A percentile compares a stretch with the other conserved stretches of the same genome.
Evolutionary conservation across 129 eudicot species (phyloP).

Genomic region (Lactuca saligna): DNA sequence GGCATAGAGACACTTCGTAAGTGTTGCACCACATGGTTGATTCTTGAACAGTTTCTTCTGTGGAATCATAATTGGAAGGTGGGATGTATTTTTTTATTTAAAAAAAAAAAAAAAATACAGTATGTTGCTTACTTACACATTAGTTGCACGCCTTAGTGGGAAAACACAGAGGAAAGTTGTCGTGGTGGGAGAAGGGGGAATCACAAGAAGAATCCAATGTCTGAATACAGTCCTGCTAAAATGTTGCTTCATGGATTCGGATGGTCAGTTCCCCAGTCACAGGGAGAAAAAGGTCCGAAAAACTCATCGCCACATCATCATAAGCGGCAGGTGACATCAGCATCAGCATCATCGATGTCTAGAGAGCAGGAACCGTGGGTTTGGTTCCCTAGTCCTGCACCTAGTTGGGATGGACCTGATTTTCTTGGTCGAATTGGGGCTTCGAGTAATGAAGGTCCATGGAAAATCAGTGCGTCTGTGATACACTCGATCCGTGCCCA

Average conservation of each 20-base stretch:
- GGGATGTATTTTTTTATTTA: not conserved
- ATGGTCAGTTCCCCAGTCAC: conserved; percentile 87
- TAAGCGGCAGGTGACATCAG: conserved; percentile 28
- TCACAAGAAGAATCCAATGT: conserved; percentile 43
- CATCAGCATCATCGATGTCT: conserved; percentile 44
- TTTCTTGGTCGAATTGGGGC: conserved; percentile 70
- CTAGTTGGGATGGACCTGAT: conserved; percentile 84
- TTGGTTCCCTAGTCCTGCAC: conserved; percentile 94
- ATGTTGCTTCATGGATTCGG: conserved; percentile 68
- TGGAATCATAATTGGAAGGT: conserved; percentile 92
- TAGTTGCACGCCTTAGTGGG: conserved; percentile 60
- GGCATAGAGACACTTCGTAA: conserved; percentile 95
- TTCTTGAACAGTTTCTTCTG: conserved; percentile 88
- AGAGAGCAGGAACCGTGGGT: conserved; percentile 81
- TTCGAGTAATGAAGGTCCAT: conserved; percentile 82
- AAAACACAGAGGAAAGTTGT: conserved; percentile 60
- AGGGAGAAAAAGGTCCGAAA: conserved; percentile 50
- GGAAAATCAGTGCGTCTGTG: conserved; percentile 94
- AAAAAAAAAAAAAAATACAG: not conserved
- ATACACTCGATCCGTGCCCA: conserved; percentile 85
- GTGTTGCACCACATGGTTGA: conserved; percentile 95
- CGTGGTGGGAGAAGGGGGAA: conserved; percentile 43
- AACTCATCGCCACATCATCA: conserved; percentile 39
- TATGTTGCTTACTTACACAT: not conserved
- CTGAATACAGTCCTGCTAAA: conserved; percentile 60